Percentiles rank a stretch among this genome's conserved stretches.
Conservation (phyloP, 2,329 filamentous ascomycete genomes). For the Colletotrichum chrysophilum region DNA sequence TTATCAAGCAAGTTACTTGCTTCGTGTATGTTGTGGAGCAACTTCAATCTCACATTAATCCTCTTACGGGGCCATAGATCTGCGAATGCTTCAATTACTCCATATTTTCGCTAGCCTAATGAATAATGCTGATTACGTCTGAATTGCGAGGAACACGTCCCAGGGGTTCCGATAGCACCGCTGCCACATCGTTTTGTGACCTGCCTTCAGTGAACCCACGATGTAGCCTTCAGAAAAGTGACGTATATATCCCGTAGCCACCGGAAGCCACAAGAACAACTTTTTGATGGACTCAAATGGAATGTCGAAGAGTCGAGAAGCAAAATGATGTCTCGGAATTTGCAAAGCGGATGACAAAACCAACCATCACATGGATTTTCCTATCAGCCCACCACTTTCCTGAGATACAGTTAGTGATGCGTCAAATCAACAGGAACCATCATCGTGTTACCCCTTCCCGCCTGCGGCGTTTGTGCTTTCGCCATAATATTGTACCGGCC, state of each 20-base stretch:
- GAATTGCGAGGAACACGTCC: background rate
- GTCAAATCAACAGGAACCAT: background rate
- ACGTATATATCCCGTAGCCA: rapidly evolving
- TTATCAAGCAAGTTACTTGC: background rate
- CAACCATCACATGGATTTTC: background rate
- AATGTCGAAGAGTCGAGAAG: background rate
- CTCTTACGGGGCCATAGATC: background rate
- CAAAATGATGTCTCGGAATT: background rate
- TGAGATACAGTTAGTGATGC: background rate
- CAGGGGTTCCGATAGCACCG: background rate
- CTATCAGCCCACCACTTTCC: background rate
- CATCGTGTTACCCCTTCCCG: background rate
- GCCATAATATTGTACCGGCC: background rate
- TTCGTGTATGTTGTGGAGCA: rapidly evolving
- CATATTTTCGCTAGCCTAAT: background rate
- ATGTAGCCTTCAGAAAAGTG: background rate
- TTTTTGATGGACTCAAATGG: background rate
- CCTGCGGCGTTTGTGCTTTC: background rate
- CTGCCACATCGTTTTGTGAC: background rate
- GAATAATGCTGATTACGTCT: background rate
- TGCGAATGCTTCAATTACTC: background rate
- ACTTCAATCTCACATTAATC: background rate
- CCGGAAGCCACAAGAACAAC: background rate
- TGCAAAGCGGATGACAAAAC: rapidly evolving
- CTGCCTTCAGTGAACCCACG: background rate